A percentile compares a stretch with the other conserved stretches of the same genome.
These are phyloP conservation scores for Amoeboaphelidium occidentale DNA, from an alignment of 371 early-diverging fungal species.

Conservation along the genomic window DNA sequence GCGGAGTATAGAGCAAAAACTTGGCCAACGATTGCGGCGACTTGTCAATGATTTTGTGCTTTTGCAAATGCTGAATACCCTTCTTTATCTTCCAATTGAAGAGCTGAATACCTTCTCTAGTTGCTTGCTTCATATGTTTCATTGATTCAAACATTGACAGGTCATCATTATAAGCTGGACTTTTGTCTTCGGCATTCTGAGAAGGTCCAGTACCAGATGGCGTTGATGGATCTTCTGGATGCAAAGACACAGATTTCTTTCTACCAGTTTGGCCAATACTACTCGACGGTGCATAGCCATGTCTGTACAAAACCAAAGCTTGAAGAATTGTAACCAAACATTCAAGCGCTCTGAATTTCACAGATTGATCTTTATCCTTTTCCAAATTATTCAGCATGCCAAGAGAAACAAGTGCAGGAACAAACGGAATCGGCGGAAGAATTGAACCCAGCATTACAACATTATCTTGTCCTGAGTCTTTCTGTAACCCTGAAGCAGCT, in stretches of 20 bases:
- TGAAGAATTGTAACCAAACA: conserved; percentile 25
- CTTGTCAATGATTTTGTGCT: conserved; percentile 29
- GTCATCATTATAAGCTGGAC: conserved; percentile 18
- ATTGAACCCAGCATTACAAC: too few species aligned
- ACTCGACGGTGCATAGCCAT: conserved; percentile 19
- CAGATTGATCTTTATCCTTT: conserved; percentile 17
- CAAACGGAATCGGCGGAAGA: too few species aligned
- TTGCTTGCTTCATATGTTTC: conserved; percentile 51
- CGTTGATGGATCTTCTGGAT: conserved; percentile 10
- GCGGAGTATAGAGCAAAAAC: conserved; percentile 45
- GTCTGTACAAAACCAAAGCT: conserved; percentile 24
- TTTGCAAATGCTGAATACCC: conserved; percentile 47
- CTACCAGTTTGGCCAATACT: conserved; percentile 9
- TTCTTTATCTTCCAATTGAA: conserved; percentile 76
- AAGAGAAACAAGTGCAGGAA: too few species aligned
- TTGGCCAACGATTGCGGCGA: conserved; percentile 35
- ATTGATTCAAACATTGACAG: conserved; percentile 41
- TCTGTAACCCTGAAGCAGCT: too few species aligned
- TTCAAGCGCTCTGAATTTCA: conserved; percentile 24
- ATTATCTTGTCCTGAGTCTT: too few species aligned
- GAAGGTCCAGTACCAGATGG: conserved; percentile 14
- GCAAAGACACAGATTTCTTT: conserved; percentile 6
- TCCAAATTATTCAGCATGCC: conserved; percentile 12
- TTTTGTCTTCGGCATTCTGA: conserved; percentile 5
- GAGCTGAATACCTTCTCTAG: conserved; percentile 43